Evolutionary conservation across 345 rosid genomes (phyloP), one percentile per base, ranked within the genome.

Genomic region (Cochlearia excelsa): DNA sequence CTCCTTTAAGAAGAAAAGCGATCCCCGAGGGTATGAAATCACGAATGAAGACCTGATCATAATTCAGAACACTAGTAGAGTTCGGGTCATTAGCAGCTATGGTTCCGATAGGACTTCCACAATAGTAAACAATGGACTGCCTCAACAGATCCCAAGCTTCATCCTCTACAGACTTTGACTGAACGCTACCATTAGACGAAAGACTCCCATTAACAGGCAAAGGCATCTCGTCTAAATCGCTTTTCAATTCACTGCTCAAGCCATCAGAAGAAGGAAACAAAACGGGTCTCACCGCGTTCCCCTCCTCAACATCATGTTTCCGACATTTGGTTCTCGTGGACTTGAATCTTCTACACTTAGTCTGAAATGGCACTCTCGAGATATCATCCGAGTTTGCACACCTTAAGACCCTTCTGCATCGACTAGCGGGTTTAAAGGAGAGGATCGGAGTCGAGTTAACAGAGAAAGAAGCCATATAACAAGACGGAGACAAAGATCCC

Each of bases 11-110:
- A 51, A 91, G 96, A 69, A 91, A 91, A 65, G 98, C 96, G 33
- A 91, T 78, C 61, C 95, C 95, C 0, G 96, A 88, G 16, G 98
- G 96, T 55, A 90, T 79, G 69, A 91, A 91, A 63, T 91, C 98
- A 30, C 96, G 96, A 69, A 88, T 88, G 56, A 91, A 91, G 66
- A 91, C 92, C 69, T 91, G 96, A 78, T 92, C 98, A 65, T 92
- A 88, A 51, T 92, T 92, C 39, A 88, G 56, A 23, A 81, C 74
- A 30, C 71, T 83, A 27, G 84, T 67, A 64, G 71, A 61, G 49
- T 70, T 88, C 0, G 97, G 94, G 46, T 92, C 98, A 58, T 80
- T 88, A 64, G 98, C 98, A 78, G 98, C 93, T 61, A 92, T 88
- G 0, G 98, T 88, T 65, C 98, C 97, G 67, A 88, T 67, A 1